Evolutionary conservation across 352 stramenopile species (phyloP), one percentile per base, ranked within the genome.

Genomic region (Aphanomyces invadans): DNA sequence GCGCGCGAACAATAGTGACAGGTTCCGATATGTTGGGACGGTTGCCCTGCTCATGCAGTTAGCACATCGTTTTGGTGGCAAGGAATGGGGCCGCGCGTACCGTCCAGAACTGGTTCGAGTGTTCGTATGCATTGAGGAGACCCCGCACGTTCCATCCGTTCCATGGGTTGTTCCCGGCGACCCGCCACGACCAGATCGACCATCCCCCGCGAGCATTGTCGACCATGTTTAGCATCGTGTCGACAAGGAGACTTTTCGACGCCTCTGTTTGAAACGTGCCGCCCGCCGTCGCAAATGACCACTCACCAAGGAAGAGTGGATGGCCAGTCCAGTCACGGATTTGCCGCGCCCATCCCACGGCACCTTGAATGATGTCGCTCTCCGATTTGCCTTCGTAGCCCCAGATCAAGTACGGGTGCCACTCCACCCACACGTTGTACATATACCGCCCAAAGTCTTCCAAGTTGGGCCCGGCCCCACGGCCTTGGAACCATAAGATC

Each of bases 361-460:
- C 65, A 23, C 68, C 71, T 55, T 72, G 70, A 73, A 83, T 81
- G n/a, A 78, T 62, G 72, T 78, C 55, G 3, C 68, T 62, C 26
- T 88, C 79, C 21, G 70, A 79, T 21, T 75, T 68, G 9, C 79
- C 55, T 64, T 90, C 77, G 71, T 86, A 89, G 62, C 84, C 84
- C 84, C 82, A 93, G 0, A 91, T 73, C 59, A 91, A 90, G 72
- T 91, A 93, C 44, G 71, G 79, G 53, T 93, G 84, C 81, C 82
- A 93, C 33, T 93, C 84, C 28, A 89, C 76, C 84, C 82, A 91
- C 10, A 91, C 82, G 36, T 94, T 94, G n/a, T 51, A 79, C 55
- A 77, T 86, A 33, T 69, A 70, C 0, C 77, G 74, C 1, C 74
- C 75, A 29, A 92, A 76, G 25, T 76, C 76, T 3, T 71, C 77